Conservation (phyloP, 2,329 filamentous ascomycete species). For the Ophiocordyceps unilateralis region DNA sequence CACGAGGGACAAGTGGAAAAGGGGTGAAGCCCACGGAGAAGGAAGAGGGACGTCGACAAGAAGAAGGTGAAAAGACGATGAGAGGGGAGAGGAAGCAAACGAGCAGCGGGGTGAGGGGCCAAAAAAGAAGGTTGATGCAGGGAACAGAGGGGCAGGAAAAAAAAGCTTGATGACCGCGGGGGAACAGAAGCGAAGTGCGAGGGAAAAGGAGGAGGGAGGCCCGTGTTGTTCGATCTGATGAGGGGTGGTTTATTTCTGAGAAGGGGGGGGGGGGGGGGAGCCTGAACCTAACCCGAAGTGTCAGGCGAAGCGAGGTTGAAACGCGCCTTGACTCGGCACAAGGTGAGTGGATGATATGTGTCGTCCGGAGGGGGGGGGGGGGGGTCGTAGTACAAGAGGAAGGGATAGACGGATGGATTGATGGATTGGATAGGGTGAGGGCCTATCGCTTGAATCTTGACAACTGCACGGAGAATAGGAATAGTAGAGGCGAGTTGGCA, state of each 20-base stretch:
- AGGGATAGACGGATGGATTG: not conserved
- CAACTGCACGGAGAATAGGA: too few species aligned
- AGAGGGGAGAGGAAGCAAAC: not conserved
- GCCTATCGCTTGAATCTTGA: too few species aligned
- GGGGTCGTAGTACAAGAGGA: too few species aligned
- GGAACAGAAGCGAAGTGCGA: too few species aligned
- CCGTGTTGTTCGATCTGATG: not conserved
- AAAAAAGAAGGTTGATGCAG: not conserved
- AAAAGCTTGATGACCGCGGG: not conserved
- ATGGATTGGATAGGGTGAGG: not conserved
- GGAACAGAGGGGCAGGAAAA: not conserved
- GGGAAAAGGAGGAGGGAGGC: not conserved
- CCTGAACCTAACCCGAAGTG: not conserved
- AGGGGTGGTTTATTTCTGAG: not conserved
- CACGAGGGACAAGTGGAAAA: not conserved
- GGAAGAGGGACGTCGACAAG: too few species aligned
- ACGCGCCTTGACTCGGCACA: not conserved
- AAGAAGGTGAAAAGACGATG: not conserved
- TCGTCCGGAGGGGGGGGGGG: too few species aligned
- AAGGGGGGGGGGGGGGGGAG: not conserved
- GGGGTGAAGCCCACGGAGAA: too few species aligned
- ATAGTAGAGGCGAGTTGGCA: too few species aligned
- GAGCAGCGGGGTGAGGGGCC: not conserved
- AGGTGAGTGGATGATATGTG: too few species aligned
- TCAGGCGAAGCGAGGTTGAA: not conserved